Base-by-base conservation (phyloP, 805 yeast species). In the Starmerella lactis-condensi region DNA sequence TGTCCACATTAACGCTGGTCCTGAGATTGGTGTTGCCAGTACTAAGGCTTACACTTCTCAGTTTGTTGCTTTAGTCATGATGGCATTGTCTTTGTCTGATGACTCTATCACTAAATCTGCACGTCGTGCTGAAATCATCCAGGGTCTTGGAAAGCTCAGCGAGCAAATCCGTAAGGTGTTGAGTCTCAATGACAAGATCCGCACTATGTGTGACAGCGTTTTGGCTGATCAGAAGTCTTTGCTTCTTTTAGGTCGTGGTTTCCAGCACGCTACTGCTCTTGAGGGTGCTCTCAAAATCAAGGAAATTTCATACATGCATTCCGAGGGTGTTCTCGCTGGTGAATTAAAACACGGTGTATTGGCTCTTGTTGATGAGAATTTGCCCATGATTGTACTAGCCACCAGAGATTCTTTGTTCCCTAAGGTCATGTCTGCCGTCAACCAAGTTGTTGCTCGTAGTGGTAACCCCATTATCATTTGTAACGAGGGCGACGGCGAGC, bases 1-100 rank as follows among this genome's bases (percentile, higher is more conserved):
- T 69, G 94, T 89, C 35, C 99, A 89, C 56, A 83, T 89, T 54
- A 89, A 89, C 53, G 98, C 98, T 29, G 99, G 99, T 43, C 98
- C 98, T 28, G 99, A 89, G 60, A 89, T 89, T 42, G 96, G 98
- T 57, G 99, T 89, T 45, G 99, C 99, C 8, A 82, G 95, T 9
- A 89, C 99, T 29, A 89, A 89, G 61, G 98, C 98, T 18, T 89
- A 89, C 62, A 89, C 99, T 6, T 89, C 99, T 8, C 99, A 89
- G 57, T 89, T 72, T 56, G 83, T 91, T 55, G 96, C 98, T 0
- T 63, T 89, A 41, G 95, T 85, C 4, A 81, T 89, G 95, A 67
- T 89, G 61, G 96, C 96, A 1, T 65, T 89, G 33, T 79, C 85
- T n/a, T 65, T 89, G 41, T 78, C 95, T 8, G 92, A 82, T 49